Base-by-base conservation (phyloP, 2,329 filamentous ascomycete genomes). In the Microcyclospora tardicrescens region DNA sequence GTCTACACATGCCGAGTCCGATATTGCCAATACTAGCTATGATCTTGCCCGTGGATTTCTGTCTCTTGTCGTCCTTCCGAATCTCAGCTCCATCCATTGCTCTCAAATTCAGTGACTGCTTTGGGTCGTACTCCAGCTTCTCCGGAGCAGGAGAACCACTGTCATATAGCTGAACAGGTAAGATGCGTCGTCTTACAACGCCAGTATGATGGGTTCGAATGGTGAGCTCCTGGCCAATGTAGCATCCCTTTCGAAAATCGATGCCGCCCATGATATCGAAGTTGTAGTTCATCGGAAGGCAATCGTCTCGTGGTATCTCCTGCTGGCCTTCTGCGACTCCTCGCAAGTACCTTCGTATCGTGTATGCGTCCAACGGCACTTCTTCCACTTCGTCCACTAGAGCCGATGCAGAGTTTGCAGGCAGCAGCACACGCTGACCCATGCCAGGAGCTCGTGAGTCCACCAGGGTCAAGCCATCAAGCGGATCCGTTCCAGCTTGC, bases 221-320 rank as follows among this genome's bases (percentile, higher is more conserved):
- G 1, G 91, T 96, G 46, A 98, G 72, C 61, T 98, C 91, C 63
- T 98, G 91, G 0, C 91, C 91, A 6, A 96, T 77, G 61, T 98
- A 98, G 63, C 91, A 98, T 6, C 91, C 91, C 65, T 98, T 98
- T 56, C 77, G 77, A 65, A 91, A 98, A 62, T 95, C 84, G 48
- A 98, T 80, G 16, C 77, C 91, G 35, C 75, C 73, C 71, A 84
- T 84, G 43, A 84, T 65, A 61, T 98, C 91, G 58, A 96, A 72
- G 59, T 95, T 95, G 56, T 72, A 80, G 62, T 96, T 89, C 60
- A 87, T 79, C 1, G 91, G 89, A 39, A 98, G 67, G 1, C 85
- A 78, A 13, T 71, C 65, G 47, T 81, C 81, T 42, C 70, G 64
- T 6, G 75, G 59, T 14, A 98, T 78, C 65, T 98, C 91, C 12